These are phyloP conservation scores for Cryptococcus deneoformans DNA, from an alignment of 1,284 basidiomycete genomes.

Conservation along the genomic window DNA sequence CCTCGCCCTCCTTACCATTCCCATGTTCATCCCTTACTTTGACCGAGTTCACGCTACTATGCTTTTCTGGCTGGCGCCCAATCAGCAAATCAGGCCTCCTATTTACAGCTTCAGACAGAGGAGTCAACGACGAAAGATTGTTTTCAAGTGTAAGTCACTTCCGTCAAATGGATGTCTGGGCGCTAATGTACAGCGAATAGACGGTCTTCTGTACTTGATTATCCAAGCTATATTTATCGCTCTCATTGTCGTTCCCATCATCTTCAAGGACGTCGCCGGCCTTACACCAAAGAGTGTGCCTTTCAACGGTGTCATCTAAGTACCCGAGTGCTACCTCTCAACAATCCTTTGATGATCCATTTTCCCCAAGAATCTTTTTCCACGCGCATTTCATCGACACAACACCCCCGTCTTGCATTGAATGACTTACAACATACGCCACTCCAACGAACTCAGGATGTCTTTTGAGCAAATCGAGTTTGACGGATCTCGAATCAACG, in stretches of 20 bases:
- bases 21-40: constrained; percentile 79
- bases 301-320: constrained; percentile 42
- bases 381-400: no score
- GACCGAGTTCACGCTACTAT: constrained; percentile 87
- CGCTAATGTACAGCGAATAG: constrained; percentile 12
- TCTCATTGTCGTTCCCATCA: constrained; percentile 55
- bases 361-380: no score
- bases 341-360: no score
- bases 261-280: constrained; percentile 61
- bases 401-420: no score
- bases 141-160: constrained; percentile 52
- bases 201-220: constrained; percentile 74
- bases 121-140: constrained; percentile 80
- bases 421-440: no score
- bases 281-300: constrained; percentile 54
- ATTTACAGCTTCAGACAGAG: constrained; percentile 87
- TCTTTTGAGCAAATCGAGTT: no score
- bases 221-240: constrained; percentile 72
- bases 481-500: no score
- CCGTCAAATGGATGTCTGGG: neutral
- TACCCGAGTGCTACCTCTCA: neutral
- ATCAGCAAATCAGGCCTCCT: constrained; percentile 83
- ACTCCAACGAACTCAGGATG: no score
- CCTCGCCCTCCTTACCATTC: constrained; percentile 71
- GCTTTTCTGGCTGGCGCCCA: constrained; percentile 65